Percentiles rank a stretch among this genome's conserved stretches.
These are phyloP conservation scores for Emergomyces pasteurianus DNA, from an alignment of 2,329 filamentous ascomycete genomes.

Conservation along the genomic window DNA sequence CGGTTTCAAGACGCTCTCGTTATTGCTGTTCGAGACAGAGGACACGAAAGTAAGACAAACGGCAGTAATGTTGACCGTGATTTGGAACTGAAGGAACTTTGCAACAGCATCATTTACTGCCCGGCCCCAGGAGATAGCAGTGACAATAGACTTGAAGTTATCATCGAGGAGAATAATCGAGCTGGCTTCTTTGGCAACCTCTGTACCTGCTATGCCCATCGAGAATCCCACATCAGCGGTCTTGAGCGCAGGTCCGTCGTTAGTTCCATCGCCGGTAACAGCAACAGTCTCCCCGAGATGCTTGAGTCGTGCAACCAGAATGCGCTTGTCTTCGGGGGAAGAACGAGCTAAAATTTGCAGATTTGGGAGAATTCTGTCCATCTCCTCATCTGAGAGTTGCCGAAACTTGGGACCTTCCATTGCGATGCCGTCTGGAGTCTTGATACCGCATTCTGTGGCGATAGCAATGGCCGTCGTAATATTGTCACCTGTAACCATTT, in stretches of 20 bases:
- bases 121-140: conserved; percentile 56
- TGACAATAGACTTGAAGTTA: conserved; percentile 54
- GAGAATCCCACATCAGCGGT: conserved; percentile 57
- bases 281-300: conserved; percentile 51
- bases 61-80: conserved; percentile 83
- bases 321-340: conserved; percentile 55
- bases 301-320: conserved; percentile 51
- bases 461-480: conserved; percentile 62
- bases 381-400: conserved; percentile 46
- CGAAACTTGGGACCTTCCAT: conserved; percentile 61
- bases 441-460: conserved; percentile 61
- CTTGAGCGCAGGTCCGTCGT: conserved; percentile 54
- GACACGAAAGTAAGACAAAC: conserved; percentile 80
- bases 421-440: conserved; percentile 44
- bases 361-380: conserved; percentile 46
- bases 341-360: conserved; percentile 55
- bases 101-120: conserved; percentile 57
- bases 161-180: conserved; percentile 57
- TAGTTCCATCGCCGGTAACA: conserved; percentile 54
- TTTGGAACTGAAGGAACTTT: conserved; percentile 53
- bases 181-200: conserved; percentile 57
- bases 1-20: conserved; percentile 68
- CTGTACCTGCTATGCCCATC: conserved; percentile 56
- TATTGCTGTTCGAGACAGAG: conserved; percentile 57
- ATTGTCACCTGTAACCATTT: conserved; percentile 66